phyloP scores from a whole-genome alignment of 2,329 filamentous ascomycete species.

The Talaromyces sp. region DNA sequence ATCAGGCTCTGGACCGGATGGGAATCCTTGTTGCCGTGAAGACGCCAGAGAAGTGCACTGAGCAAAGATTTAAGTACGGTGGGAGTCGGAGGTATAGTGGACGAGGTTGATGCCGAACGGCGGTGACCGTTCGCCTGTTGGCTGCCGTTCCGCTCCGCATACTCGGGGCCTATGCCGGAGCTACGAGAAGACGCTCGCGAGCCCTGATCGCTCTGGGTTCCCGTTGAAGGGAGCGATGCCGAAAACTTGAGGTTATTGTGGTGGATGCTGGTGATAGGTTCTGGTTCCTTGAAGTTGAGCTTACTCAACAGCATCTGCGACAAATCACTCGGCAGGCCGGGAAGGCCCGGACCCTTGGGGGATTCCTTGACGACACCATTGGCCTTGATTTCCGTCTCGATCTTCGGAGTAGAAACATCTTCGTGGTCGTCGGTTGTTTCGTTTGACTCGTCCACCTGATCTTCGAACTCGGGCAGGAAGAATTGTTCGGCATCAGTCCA shows the following conservation, averaged over 20 bases:
- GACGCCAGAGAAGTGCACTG: slow-evolving; percentile 41
- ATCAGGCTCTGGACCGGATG: slow-evolving; percentile 34
- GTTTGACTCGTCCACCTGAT: slow-evolving; percentile 26
- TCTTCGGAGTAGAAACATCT: slow-evolving; percentile 12
- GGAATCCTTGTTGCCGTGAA: slow-evolving; percentile 31
- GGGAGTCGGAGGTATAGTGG: slow-evolving; percentile 34
- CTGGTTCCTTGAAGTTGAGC: slow-evolving; percentile 40
- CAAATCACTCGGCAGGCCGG: slow-evolving; percentile 23
- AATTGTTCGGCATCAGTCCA: slow-evolving; percentile 44
- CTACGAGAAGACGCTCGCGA: slow-evolving; percentile 41
- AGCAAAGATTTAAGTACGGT: slow-evolving; percentile 36
- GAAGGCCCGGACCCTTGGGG: slow-evolving; percentile 18
- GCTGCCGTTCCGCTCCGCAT: slow-evolving; percentile 21
- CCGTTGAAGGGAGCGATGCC: slow-evolving; percentile 35
- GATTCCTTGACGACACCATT: slow-evolving; percentile 17
- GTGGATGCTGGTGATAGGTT: slow-evolving; percentile 24
- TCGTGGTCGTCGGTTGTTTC: slow-evolving; percentile 11
- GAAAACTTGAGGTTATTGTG: slow-evolving; percentile 8
- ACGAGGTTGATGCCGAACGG: slow-evolving; percentile 25
- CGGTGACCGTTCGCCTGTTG: slow-evolving; percentile 19
- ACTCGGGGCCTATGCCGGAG: slow-evolving; percentile 42
- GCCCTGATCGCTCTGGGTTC: slow-evolving; percentile 36
- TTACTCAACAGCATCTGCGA: slow-evolving; percentile 45
- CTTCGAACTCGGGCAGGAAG: slow-evolving; percentile 40
- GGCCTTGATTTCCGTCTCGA: slow-evolving; percentile 13